Evolutionary conservation across 2,329 filamentous ascomycete species (phyloP).

Genomic region (Tothia fuscella): DNA sequence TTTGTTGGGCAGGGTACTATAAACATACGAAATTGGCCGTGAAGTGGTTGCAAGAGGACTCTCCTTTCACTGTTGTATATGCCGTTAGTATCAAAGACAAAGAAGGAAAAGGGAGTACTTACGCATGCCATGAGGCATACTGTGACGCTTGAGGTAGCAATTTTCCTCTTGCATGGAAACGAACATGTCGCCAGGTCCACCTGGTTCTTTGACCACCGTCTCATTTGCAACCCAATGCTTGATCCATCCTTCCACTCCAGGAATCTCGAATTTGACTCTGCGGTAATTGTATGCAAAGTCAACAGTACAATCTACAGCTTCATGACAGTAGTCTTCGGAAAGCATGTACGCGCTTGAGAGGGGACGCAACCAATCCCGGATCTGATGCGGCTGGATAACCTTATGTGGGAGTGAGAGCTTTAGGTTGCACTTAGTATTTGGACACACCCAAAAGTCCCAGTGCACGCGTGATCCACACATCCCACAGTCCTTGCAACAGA

Average conservation of each 20-base stretch:
- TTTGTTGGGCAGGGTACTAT: too few relatives aligned
- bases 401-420: slow-evolving; percentile 23
- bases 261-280: slow-evolving; percentile 34
- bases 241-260: slow-evolving; percentile 32
- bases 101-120: too few relatives aligned
- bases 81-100: slow-evolving; percentile 1
- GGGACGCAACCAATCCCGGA: slow-evolving; percentile 26
- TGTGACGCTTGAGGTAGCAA: slow-evolving; percentile 24
- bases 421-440: slow-evolving; percentile 39
- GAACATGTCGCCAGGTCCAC: slow-evolving; percentile 53
- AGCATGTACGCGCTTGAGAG: slow-evolving; percentile 22
- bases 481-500: slow-evolving; percentile 53
- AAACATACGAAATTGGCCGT: slow-evolving; percentile 45
- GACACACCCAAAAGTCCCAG: slow-evolving; percentile 54
- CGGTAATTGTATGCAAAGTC: slow-evolving; percentile 29
- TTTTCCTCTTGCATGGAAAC: slow-evolving; percentile 29
- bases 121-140: too few relatives aligned
- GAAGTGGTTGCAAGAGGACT: slow-evolving; percentile 41
- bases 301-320: slow-evolving; percentile 22
- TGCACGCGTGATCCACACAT: slow-evolving; percentile 48
- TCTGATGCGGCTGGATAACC: slow-evolving; percentile 18
- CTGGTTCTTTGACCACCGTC: slow-evolving; percentile 36
- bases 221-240: slow-evolving; percentile 47
- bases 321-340: slow-evolving; percentile 20
- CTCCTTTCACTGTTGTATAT: slow-evolving; percentile 24